Base-by-base conservation (phyloP, 305 asterid genomes). In the Plantago lanceolata region DNA sequence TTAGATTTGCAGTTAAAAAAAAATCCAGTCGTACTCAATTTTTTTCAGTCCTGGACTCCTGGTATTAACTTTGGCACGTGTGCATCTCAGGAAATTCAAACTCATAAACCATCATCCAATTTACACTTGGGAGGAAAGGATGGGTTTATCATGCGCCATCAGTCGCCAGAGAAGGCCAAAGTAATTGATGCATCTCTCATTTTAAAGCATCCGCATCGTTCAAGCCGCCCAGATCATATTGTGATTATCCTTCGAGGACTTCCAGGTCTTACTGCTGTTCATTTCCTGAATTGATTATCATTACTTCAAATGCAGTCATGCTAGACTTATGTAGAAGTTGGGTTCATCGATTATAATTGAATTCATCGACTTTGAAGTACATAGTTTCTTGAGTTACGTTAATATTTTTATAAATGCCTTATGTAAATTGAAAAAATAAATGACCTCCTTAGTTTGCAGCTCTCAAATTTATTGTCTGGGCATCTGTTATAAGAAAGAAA, bases 221-320 rank as follows among this genome's bases (percentile, higher is more conserved):
- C 86, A 59, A 75, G 73, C 66, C 97, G 96, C 33, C 99, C 99
- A 31, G 97, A 86, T 82, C 96, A 85, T 73, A 82, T 94, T 57
- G 99, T 88, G 61, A 58, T 94, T 59, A 86, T 94, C 61, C 82
- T 90, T 67, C 90, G 97, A 63, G 99, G 99, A 68, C 97, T 94
- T 79, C 95, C 99, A 83, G 99, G 99, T 94, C 58, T 48, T 51
- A 45, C 18, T 57, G 21, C 14, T 45, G 49, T 15, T 24, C 18
- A 19, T 40, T 33, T 49, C 44, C 17, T 21, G 59, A 31, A 55
- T 33, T 35, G 61, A 21, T 69, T 26, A 28, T 53, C 59, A 17
- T 65, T 48, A 59, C 49, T 28, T 48, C 5, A 24, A 65, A 7
- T 19, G 48, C 54, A 59, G 48, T 17, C 33, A 48, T 59, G 45